A percentile compares a stretch with the other conserved stretches of the same genome.
These are phyloP conservation scores for Colletotrichum horii DNA, from an alignment of 2,329 filamentous ascomycete genomes.

Conservation along the genomic window DNA sequence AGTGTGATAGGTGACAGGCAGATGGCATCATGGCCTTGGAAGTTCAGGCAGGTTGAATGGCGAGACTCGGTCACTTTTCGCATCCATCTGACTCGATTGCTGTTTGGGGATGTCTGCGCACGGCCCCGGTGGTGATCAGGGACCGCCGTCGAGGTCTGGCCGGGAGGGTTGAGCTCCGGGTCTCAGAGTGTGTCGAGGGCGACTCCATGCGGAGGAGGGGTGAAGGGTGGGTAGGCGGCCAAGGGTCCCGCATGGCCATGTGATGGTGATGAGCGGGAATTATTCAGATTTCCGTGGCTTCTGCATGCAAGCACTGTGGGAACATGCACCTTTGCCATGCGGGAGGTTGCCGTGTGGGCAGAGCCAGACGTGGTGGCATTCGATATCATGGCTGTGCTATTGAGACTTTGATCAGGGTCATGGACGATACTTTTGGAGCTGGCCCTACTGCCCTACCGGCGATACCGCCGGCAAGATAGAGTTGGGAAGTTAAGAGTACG, in stretches of 20 bases:
- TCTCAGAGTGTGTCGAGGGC: constrained; percentile 18
- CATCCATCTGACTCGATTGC: constrained; percentile 9
- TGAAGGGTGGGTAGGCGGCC: not conserved
- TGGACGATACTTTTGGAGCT: not conserved
- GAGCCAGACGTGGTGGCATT: not conserved
- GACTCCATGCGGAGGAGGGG: not conserved
- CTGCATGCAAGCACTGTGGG: not conserved
- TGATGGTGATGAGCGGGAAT: not conserved
- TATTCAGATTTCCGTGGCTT: not conserved
- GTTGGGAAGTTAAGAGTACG: not conserved
- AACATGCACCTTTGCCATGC: not conserved
- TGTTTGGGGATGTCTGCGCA: constrained; percentile 4
- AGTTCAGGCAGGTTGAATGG: no score
- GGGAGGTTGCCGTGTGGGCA: not conserved
- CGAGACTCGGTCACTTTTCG: not conserved
- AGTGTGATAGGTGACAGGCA: not conserved
- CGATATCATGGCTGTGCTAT: not conserved
- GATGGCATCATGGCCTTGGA: not conserved
- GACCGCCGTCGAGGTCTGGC: not conserved
- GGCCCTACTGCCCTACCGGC: not conserved
- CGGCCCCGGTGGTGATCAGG: constrained; percentile 11
- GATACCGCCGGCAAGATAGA: not conserved
- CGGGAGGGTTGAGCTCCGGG: constrained; percentile 15
- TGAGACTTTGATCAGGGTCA: not conserved
- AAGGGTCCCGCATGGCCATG: not conserved